Evolutionary conservation across 148 eudicot species (phyloP).

Genomic region (Spergularia bocconei): DNA sequence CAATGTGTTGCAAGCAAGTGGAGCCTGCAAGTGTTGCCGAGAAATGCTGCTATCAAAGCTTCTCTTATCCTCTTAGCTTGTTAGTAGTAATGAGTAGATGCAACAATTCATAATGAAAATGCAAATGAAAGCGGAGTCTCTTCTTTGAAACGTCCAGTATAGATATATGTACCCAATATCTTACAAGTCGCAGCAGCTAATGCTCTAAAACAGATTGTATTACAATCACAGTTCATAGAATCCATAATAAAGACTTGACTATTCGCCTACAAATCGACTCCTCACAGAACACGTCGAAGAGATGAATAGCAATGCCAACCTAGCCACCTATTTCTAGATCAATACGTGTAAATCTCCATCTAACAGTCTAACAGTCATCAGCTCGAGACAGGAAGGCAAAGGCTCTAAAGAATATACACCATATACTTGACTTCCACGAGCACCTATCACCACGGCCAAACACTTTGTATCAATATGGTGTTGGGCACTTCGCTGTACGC

Average conservation of each 20-base stretch:
- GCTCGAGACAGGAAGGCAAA: background rate
- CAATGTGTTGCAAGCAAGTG: too few relatives aligned
- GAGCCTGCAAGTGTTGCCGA: too few relatives aligned
- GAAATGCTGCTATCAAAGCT: too few relatives aligned
- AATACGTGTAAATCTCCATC: background rate
- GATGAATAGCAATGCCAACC: constrained; percentile 4
- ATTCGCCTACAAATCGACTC: background rate
- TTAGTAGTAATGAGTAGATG: too few relatives aligned
- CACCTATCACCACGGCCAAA: constrained; percentile 20
- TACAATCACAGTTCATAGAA: background rate
- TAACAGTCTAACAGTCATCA: background rate
- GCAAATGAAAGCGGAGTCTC: background rate
- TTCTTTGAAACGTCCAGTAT: constrained; percentile 3
- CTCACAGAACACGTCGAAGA: background rate
- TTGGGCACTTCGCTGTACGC: constrained; percentile 4
- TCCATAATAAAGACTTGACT: background rate
- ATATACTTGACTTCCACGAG: constrained; percentile 11
- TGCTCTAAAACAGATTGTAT: background rate
- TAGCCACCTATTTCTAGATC: constrained; percentile 11
- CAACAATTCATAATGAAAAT: too few relatives aligned
- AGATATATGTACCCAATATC: constrained; percentile 16
- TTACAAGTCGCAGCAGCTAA: constrained; percentile 15
- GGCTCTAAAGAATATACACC: constrained; percentile 25
- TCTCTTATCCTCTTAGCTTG: too few relatives aligned
- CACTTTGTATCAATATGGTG: background rate